Base-by-base conservation (phyloP, 2,329 filamentous ascomycete genomes). In the Grosmannia clavigera region DNA sequence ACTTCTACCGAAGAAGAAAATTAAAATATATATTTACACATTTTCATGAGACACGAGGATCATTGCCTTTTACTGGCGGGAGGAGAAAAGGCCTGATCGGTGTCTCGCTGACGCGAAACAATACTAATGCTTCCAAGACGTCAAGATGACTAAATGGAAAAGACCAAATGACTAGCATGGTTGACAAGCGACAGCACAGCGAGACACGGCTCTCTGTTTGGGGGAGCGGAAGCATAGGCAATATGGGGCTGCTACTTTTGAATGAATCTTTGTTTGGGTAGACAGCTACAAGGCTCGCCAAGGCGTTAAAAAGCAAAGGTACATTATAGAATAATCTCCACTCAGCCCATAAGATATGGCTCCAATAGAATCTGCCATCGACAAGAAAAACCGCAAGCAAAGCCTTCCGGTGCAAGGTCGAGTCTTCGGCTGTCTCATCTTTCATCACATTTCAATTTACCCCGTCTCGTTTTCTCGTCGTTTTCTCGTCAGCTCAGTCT, bases 1-100 rank as follows among this genome's bases (percentile, higher is more conserved):
- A 62, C 63, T 61, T 61, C 66, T 63, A 63, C 65, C 63, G 66
- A 64, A 51, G 12, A 12, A 57, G 57, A 60, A 46, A 46, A 55
- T 22, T 12, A 1, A 27, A 55, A 55, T 35, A 55, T 14, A 35
- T 52, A 52, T 31, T 29, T 27, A 55, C 22, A 55, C 19, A 35
- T 52, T 31, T 31, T 14, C 50, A 52, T 31, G 50, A 29, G 50
- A 52, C 31, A 52, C 50, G 50, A 52, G 27, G 14, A 29, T 19
- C 5, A 29, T n/a, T 31, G 6, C 9, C 3, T 19, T 52, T 31
- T n/a, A 46, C 7, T 46, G 43, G 43, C 43, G 19, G 43, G 43
- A 46, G 43, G 43, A 19, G 40, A 43, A 40, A 40, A 16, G 14
- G 16, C 19, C 40, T 43, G 14, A 2, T 43, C 40, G 12, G 19